Conservation (phyloP, 73 alveolate genomes). For the Paramecium caudatum region DNA sequence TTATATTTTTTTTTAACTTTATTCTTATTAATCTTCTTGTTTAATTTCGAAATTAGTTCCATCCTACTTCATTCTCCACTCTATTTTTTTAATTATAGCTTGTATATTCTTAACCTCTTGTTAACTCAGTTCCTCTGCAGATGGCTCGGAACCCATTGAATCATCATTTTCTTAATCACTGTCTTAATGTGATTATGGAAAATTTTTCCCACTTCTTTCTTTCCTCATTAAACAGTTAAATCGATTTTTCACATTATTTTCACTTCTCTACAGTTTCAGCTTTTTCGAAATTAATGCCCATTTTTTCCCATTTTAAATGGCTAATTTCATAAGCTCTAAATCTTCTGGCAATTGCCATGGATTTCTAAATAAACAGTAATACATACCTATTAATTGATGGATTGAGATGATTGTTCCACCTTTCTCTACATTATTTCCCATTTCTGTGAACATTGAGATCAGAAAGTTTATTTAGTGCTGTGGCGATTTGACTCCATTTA, state of each 20-base stretch:
- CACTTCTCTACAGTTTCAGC: constrained; percentile 36
- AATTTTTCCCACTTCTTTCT: constrained; percentile 38
- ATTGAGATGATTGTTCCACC: constrained; percentile 94
- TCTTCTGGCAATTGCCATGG: constrained; percentile 57
- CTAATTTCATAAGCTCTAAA: constrained; percentile 58
- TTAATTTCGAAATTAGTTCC: constrained; percentile 19
- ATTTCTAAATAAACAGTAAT: neutral
- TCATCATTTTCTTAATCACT: constrained; percentile 33
- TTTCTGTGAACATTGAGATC: constrained; percentile 75
- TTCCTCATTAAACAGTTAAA: constrained; percentile 51
- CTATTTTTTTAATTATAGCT: constrained; percentile 32
- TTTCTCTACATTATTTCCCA: constrained; percentile 96
- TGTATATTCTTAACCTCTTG: constrained; percentile 4
- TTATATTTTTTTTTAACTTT: neutral
- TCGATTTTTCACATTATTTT: constrained; percentile 53
- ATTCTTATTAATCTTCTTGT: constrained; percentile 17
- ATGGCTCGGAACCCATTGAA: constrained; percentile 25
- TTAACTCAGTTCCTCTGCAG: constrained; percentile 42
- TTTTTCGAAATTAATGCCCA: constrained; percentile 67
- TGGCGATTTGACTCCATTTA: constrained; percentile 75
- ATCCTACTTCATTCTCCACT: constrained; percentile 62
- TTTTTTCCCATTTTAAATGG: constrained; percentile 57
- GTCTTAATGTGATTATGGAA: neutral
- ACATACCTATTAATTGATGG: constrained; percentile 86
- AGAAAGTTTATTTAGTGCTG: constrained; percentile 29